These are phyloP conservation scores for Alternaria gaisen DNA, from an alignment of 2,329 filamentous ascomycete genomes.

Conservation along the genomic window DNA sequence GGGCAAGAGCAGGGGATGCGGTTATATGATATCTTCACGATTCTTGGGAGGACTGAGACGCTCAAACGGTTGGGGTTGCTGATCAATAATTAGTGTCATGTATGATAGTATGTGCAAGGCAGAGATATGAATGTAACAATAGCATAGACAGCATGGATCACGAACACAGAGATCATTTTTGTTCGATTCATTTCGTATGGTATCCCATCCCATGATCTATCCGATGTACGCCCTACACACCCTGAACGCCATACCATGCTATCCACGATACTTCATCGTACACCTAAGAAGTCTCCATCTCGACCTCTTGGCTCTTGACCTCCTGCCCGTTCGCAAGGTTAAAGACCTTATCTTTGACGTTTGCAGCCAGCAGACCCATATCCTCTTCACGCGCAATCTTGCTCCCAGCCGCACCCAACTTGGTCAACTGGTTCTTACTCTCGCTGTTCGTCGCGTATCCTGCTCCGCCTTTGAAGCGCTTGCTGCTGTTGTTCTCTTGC, in stretches of 20 bases:
- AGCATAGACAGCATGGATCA: background rate
- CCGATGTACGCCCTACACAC: background rate
- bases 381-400: slow-evolving; percentile 69
- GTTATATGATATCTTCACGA: slow-evolving; percentile 48
- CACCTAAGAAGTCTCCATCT: slow-evolving; percentile 38
- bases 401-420: slow-evolving; percentile 68
- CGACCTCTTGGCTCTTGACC: slow-evolving; percentile 33
- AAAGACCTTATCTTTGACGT: slow-evolving; percentile 72
- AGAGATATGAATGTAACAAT: background rate
- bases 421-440: slow-evolving; percentile 59
- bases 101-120: background rate
- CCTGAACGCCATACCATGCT: slow-evolving; percentile 20
- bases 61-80: slow-evolving; percentile 40
- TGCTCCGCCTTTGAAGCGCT: slow-evolving; percentile 39
- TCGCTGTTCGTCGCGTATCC: slow-evolving; percentile 10
- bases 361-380: slow-evolving; percentile 68
- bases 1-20: slow-evolving; percentile 44
- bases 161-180: background rate
- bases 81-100: background rate
- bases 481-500: slow-evolving; percentile 64
- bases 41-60: slow-evolving; percentile 44
- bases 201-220: slow-evolving; percentile 6
- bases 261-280: background rate
- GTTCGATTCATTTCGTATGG: background rate
- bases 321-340: slow-evolving; percentile 22